Base-by-base conservation (phyloP, 139 green algal genomes). In the Picochlorum sp. region DNA sequence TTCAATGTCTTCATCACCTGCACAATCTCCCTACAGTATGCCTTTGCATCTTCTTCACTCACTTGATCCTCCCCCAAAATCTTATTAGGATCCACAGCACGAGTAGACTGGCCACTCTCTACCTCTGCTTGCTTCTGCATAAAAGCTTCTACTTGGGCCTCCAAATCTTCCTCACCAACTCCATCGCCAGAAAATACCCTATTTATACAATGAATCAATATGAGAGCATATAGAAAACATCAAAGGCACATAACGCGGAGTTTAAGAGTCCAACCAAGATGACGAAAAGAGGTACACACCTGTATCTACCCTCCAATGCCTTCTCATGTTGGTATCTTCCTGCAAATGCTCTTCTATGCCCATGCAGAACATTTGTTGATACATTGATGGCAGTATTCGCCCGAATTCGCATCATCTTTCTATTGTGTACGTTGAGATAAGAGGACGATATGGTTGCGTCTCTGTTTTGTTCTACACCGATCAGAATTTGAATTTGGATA, bases 121-220 rank as follows among this genome's bases (percentile, higher is more conserved):
- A 87, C 73, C 64, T 90, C 87, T 51, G 87, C 84, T 74, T 95
- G 88, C 54, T 73, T 64, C 68, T 78, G 80, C 81, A 95, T 91
- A 65, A 95, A 95, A 7, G 67, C 57, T 69, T 93, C 87, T 49
- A 94, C 78, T 64, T 85, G 51, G 4, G 69, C 75, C 56, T 94
- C 85, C 4, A 95, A 65, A n/a, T 90, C 87, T 26, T 86, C 76
- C 37, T 89, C 58, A 13, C 37, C 32, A 24, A 16, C 5, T 15
- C 23, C 20, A 37, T 30, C 13, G 7, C 15, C n/a, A 30, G 51
- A 20, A 10, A 11, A 59, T 20, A 34, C 51, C 23, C 51, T 59
- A 0, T 6, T 20, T 9, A 13, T 26, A 56, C 6, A 13, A 56
- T 20, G 47, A 26, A 54, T 54, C 15, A 0, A 54, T 26, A 9